A percentile compares a stretch with the other conserved stretches of the same genome.
These are phyloP conservation scores for Leptosphaerulina australis DNA, from an alignment of 2,329 filamentous ascomycete genomes.

Conservation along the genomic window DNA sequence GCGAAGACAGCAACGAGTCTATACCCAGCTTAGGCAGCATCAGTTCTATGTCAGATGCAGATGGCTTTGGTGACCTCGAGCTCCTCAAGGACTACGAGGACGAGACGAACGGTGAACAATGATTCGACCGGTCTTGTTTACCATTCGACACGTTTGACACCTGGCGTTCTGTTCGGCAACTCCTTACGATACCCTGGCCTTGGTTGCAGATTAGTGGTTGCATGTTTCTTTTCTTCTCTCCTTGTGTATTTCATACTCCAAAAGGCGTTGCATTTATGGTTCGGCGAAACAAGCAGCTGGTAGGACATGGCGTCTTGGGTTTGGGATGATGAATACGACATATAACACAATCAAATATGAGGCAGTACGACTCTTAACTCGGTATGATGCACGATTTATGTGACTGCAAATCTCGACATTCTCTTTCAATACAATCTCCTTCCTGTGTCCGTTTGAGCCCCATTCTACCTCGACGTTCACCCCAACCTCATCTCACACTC, in stretches of 20 bases:
- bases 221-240: not conserved
- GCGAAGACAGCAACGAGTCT: conserved; percentile 25
- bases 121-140: not conserved
- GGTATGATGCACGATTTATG: too few relatives aligned
- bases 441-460: not conserved
- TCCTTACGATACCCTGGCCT: conserved; percentile 16
- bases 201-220: not conserved
- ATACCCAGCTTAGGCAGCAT: conserved; percentile 17
- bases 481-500: not conserved
- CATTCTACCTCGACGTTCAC: not conserved
- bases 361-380: too few relatives aligned
- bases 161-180: conserved; percentile 5
- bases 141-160: not conserved
- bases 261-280: not conserved
- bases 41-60: conserved; percentile 19
- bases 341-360: not conserved
- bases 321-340: not conserved
- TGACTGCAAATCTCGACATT: not conserved
- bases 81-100: conserved; percentile 42
- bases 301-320: not conserved
- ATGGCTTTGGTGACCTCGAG: conserved; percentile 40
- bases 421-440: not conserved
- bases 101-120: conserved; percentile 1
- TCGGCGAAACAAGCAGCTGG: not conserved
- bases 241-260: not conserved